Base-by-base conservation (phyloP, 2,329 filamentous ascomycete genomes). In the Paraphaeosphaeria minitans region DNA sequence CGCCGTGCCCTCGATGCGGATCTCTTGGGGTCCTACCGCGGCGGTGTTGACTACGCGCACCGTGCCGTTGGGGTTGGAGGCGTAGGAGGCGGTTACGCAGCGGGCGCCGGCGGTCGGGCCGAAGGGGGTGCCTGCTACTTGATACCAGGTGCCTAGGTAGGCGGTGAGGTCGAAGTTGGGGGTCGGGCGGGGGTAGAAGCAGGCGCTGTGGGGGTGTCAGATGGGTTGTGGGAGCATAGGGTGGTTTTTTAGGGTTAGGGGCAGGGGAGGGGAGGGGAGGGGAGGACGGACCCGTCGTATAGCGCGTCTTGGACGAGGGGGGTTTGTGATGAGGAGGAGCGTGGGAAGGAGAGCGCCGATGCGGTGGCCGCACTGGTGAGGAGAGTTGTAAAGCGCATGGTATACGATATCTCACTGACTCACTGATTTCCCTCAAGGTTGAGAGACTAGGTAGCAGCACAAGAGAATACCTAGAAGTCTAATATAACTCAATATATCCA, bases 81-180 rank as follows among this genome's bases (percentile, higher is more conserved):
- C 39, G 56, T 73, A 73, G 33, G 69, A 57, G 1, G 66, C 69
- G 3, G 62, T 62, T 9, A 70, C 62, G 31, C 70, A 72, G 19
- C 67, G 61, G 7, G 65, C 67, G 29, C 68, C 67, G 4, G 63
- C 59, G 1, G 70, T 71, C 9, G 64, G 67, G 4, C 69, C 66
- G 22, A 73, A 73, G 2, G 69, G 65, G 24, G 67, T 69, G n/a
- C 70, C 69, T 12, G 70, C 70, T 1, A 73, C 69, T 54, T 73
- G 70, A 49, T 72, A 72, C 68, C 69, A 73, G 21, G 63, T 71
- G 37, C 70, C 69, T 0, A 72, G 59, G 41, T 72, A 73, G 24
- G 60, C 56, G 24, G 71, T 50, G 14, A 71, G 65, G 42, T 68
- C 59, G 60, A 72, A 71, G n/a, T 61, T 63, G 24, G 67, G 55